Evolutionary conservation across 1,284 basidiomycete genomes (phyloP).

Genomic region (Exobasidium cylindrosporum): DNA sequence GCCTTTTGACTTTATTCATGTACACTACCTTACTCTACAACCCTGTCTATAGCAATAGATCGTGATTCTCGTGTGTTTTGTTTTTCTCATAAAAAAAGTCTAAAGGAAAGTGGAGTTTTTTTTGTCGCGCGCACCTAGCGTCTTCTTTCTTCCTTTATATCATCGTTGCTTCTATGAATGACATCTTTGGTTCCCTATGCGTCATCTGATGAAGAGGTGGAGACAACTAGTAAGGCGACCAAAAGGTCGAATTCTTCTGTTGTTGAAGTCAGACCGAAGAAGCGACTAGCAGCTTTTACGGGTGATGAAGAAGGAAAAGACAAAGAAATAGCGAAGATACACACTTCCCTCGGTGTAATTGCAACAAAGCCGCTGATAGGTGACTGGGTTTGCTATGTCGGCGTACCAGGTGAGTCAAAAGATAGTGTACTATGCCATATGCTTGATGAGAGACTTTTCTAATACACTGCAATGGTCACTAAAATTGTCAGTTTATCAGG

Average conservation of each 20-base stretch:
- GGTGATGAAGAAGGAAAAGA: background rate
- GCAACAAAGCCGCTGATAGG: conserved; percentile 4
- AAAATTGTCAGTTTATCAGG: background rate
- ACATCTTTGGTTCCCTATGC: conserved; percentile 8
- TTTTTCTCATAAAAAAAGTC: too few relatives aligned
- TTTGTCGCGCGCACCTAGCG: too few relatives aligned
- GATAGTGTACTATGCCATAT: too few relatives aligned
- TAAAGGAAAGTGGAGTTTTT: too few relatives aligned
- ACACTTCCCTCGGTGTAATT: conserved; percentile 2
- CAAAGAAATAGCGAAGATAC: background rate
- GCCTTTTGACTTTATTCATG: too few relatives aligned
- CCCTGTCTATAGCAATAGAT: too few relatives aligned
- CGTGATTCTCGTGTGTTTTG: too few relatives aligned
- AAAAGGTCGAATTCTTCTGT: too few relatives aligned
- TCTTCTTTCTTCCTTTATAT: background rate
- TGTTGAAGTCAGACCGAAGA: background rate
- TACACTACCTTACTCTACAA: too few relatives aligned
- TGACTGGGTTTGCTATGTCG: conserved; percentile 9
- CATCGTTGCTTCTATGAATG: background rate
- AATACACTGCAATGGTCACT: too few relatives aligned
- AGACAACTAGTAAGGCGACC: too few relatives aligned
- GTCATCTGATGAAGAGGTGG: conserved; percentile 3
- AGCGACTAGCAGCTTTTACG: background rate
- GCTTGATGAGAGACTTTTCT: too few relatives aligned
- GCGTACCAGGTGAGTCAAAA: background rate